Evolutionary conservation across 1,139 yeast genomes (phyloP).

Genomic region (Debaryomycetaceae sp.): DNA sequence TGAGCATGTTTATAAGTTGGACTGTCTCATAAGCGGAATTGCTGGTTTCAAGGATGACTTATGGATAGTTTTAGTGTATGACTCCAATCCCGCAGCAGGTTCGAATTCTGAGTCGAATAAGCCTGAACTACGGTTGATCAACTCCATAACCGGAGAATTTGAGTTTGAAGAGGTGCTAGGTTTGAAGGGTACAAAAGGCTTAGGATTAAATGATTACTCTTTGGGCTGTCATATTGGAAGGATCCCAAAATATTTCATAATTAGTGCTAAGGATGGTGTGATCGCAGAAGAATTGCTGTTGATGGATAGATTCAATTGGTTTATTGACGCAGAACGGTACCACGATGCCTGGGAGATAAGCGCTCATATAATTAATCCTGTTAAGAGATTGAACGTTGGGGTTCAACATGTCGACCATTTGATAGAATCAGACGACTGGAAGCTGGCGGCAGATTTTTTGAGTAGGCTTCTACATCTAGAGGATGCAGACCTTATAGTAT

Average conservation of each 20-base stretch:
- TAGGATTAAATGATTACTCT: constrained; percentile 80
- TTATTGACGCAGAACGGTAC: constrained; percentile 47
- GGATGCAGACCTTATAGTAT: constrained; percentile 25
- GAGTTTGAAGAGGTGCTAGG: constrained; percentile 82
- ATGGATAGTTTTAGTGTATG: constrained; percentile 57
- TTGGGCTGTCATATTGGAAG: constrained; percentile 48
- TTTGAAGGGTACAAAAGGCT: constrained; percentile 50
- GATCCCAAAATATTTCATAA: constrained; percentile 53
- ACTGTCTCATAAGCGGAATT: constrained; percentile 72
- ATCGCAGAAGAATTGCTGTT: constrained; percentile 67
- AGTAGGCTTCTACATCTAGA: constrained; percentile 33
- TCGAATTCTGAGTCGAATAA: constrained; percentile 28
- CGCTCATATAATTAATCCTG: constrained; percentile 47
- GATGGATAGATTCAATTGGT: constrained; percentile 74
- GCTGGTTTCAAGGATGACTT: constrained; percentile 68
- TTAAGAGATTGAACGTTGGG: constrained; percentile 59
- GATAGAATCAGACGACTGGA: constrained; percentile 52
- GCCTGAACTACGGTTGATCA: constrained; percentile 74
- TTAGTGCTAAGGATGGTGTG: constrained; percentile 82
- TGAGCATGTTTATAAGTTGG: constrained; percentile 54
- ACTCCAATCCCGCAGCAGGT: constrained; percentile 33
- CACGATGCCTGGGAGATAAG: constrained; percentile 78
- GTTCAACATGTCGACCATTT: constrained; percentile 57
- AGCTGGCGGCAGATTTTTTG: constrained; percentile 52
- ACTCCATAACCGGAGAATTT: constrained; percentile 66